A percentile compares a stretch with the other conserved stretches of the same genome.
These are phyloP conservation scores for Chalciporus sphaerocephalus DNA, from an alignment of 768 basidiomycete species.

Conservation along the genomic window DNA sequence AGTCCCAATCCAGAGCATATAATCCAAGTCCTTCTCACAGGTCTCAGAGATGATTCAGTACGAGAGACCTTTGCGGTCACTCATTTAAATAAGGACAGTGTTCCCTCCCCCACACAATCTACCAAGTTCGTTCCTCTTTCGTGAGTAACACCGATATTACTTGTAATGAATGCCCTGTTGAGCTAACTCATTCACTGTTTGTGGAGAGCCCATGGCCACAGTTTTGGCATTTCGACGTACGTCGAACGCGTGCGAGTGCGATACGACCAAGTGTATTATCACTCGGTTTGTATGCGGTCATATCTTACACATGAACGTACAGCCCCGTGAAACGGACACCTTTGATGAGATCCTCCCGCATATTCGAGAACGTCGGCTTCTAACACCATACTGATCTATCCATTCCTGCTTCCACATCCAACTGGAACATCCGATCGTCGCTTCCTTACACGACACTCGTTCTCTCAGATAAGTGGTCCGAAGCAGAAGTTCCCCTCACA, in stretches of 20 bases:
- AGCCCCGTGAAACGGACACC: constrained; percentile 56
- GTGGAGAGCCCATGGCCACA: constrained; percentile 61
- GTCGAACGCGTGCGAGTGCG: constrained; percentile 50
- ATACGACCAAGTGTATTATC: constrained; percentile 49
- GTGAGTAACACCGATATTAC: constrained; percentile 42
- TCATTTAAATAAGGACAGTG: constrained; percentile 51
- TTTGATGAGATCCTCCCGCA: constrained; percentile 74
- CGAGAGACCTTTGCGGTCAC: constrained; percentile 62
- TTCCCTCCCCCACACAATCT: constrained; percentile 60
- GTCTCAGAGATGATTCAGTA: constrained; percentile 60
- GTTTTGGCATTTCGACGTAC: constrained; percentile 67
- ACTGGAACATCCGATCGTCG: constrained; percentile 68
- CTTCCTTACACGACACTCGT: constrained; percentile 60
- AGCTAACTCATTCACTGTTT: neutral
- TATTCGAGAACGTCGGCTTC: constrained; percentile 68
- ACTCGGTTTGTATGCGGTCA: neutral
- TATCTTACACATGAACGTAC: neutral
- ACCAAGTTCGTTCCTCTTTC: constrained; percentile 73
- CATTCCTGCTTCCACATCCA: constrained; percentile 50
- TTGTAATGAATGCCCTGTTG: too few relatives aligned
- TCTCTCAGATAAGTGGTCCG: constrained; percentile 58
- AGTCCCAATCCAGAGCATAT: constrained; percentile 63
- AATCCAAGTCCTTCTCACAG: constrained; percentile 59
- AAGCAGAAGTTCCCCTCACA: constrained; percentile 51
- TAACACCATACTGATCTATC: constrained; percentile 60